Evolutionary conservation across 192 early-diverging fungal species (phyloP).

Genomic region (Glomus cerebriforme): DNA sequence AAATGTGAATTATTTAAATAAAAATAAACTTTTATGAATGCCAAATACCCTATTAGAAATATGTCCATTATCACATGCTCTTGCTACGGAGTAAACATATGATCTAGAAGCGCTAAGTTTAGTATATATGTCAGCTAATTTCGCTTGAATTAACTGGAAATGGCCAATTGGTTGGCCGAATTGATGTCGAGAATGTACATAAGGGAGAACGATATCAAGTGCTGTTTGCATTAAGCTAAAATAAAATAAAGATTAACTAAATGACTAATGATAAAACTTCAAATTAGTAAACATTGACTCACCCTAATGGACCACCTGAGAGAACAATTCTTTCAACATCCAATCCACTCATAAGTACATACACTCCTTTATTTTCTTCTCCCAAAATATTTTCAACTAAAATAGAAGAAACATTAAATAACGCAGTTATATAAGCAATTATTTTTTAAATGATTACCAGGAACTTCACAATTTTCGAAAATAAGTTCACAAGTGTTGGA

Average conservation of each 20-base stretch:
- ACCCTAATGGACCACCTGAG: conserved; percentile 87
- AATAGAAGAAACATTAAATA: conserved; percentile 8
- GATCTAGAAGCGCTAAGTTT: conserved; percentile 87
- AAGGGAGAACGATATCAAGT: conserved; percentile 80
- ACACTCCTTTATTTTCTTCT: conserved; percentile 81
- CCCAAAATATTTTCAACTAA: conserved; percentile 84
- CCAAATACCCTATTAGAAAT: conserved; percentile 65
- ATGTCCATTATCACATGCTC: conserved; percentile 81
- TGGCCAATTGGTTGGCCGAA: conserved; percentile 83
- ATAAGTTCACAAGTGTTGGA: conserved; percentile 94
- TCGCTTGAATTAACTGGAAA: conserved; percentile 94
- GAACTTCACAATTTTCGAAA: conserved; percentile 93
- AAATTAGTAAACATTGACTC: conserved; percentile 20
- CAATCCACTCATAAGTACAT: conserved; percentile 95
- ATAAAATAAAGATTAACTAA: conserved; percentile 7
- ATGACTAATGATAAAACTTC: not conserved
- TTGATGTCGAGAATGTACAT: conserved; percentile 86
- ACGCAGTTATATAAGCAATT: not conserved
- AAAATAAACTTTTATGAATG: not conserved
- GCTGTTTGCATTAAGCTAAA: conserved; percentile 82
- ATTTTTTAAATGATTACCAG: conserved; percentile 43
- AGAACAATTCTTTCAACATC: conserved; percentile 89
- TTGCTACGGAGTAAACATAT: conserved; percentile 88
- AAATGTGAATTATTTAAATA: not conserved
- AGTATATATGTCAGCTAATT: conserved; percentile 98